Percentiles rank a stretch among this genome's conserved stretches.
Evolutionary conservation across 108 stramenopile genomes (phyloP).

Genomic region (Fragilariopsis cylindrus): DNA sequence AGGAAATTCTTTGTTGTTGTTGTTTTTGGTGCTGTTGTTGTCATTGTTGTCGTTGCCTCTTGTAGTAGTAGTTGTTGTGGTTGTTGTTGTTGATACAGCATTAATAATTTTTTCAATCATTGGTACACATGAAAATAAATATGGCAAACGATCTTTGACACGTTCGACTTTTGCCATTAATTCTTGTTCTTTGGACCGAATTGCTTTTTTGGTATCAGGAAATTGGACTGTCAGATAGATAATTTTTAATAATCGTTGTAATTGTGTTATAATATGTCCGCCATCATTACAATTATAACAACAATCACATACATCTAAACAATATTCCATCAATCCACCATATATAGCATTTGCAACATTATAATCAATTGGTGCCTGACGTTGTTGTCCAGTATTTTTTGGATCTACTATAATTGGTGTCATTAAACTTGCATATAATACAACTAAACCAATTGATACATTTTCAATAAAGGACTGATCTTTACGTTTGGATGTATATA

Average conservation of each 20-base stretch:
- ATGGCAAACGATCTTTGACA: slow-evolving; percentile 29
- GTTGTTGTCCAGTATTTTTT: not conserved
- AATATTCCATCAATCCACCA: slow-evolving; percentile 27
- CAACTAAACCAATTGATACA: slow-evolving; percentile 23
- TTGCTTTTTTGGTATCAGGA: slow-evolving; percentile 25
- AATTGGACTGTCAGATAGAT: not conserved
- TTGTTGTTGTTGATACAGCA: not conserved
- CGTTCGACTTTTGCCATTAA: slow-evolving; percentile 31
- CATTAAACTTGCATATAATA: slow-evolving; percentile 22
- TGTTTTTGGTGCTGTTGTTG: not conserved
- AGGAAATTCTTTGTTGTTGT: not conserved
- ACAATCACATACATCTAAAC: slow-evolving; percentile 30
- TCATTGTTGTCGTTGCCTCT: not conserved
- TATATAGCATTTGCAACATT: slow-evolving; percentile 36
- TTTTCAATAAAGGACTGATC: slow-evolving; percentile 27
- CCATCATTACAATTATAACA: slow-evolving; percentile 26
- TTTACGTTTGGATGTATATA: not conserved
- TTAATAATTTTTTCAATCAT: slow-evolving; percentile 5
- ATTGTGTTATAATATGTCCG: slow-evolving; percentile 1
- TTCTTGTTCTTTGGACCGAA: slow-evolving; percentile 10
- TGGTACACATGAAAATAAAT: slow-evolving; percentile 16
- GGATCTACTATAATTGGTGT: slow-evolving; percentile 19
- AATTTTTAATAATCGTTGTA: slow-evolving; percentile 20
- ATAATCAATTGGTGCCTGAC: slow-evolving; percentile 38
- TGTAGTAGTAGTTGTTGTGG: not conserved